Base-by-base conservation (phyloP, 179 eudicot genomes). In the Beta corolliflora region DNA sequence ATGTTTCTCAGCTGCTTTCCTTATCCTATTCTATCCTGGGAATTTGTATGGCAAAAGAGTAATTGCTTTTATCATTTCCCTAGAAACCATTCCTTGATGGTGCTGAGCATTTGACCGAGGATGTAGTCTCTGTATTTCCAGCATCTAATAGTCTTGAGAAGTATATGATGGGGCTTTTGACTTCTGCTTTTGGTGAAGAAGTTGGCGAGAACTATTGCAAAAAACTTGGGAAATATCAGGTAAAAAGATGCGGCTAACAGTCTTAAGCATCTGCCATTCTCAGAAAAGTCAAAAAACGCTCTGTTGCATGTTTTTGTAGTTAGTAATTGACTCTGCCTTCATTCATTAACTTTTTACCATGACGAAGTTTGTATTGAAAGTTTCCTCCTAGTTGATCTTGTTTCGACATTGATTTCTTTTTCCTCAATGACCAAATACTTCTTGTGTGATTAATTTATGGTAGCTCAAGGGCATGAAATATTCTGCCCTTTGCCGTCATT, bases 131-230 rank as follows among this genome's bases (percentile, higher is more conserved):
- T 76, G 97, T 97, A 86, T 91, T 93, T 85, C 98, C 98, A 76
- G 97, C 97, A 76, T 98, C 99, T 81, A 94, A 97, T 90, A 90
- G 91, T 86, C 92, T 97, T 82, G 99, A 97, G 85, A 97, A 92
- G 84, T 87, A 91, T 85, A 85, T 89, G 53, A 76, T 92, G 66
- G 85, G 91, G 73, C 85, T 89, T 69, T 85, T 94, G 79, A 83
- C 79, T 52, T 93, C 98, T 86, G 84, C 91, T 61, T 91, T 90
- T 83, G 97, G 91, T 83, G 98, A 90, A 80, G 95, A 88, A 80
- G 84, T 89, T 83, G 91, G 92, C 73, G 98, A 97, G 61, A 83
- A 85, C 77, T 91, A 91, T 87, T 84, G 88, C 85, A 90, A 81
- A 84, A 97, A 89, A 86, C 89, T 97, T 79, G 89, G 88, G 78